Evolutionary conservation across 805 yeast species (phyloP), one percentile per base, ranked within the genome.

Genomic region (Blastobotrys americana): DNA sequence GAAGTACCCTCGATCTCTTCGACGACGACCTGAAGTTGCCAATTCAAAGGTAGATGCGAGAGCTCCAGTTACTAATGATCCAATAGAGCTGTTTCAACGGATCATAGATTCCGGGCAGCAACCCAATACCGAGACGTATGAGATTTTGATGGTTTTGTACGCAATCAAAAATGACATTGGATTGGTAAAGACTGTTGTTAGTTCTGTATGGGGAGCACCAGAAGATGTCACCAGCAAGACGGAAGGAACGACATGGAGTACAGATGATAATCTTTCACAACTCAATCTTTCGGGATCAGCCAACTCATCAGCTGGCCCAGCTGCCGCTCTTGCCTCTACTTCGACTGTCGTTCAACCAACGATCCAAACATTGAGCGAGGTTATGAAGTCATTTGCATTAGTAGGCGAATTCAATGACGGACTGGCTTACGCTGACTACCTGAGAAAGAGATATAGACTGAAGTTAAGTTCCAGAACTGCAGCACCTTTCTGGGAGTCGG

Each of bases 81-180:
- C 61, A 4, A 22, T 56, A 8, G 46, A 50, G 10, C 39, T 63
- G 28, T 38, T 60, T 18, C 50, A 50, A 9, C 40, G 48, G 5
- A 61, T 63, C 65, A 44, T 50, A 25, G 46, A 48, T n/a, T 54
- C 50, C 16, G 64, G 61, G 6, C 52, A 59, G 4, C 37, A 48
- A 33, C 61, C 65, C 10, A 53, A 65, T 39, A 36, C 56, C n/a
- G 48, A 55, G 13, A 63, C 69, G 1, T 62, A 56, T 46, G 66
- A 63, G 44, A 53, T 58, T 13, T 46, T 58, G 22, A 27, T 65
- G 19, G 51, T 62, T 13, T 58, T 63, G 15, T 49, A 55, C 28
- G 64, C 61, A 15, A 60, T 64, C 36, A 37, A 49, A 6, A 55
- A 57, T 13, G 49, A 52, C 27, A 43, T 62, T 19, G 55, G 28